Conservation (phyloP, 352 stramenopile species). For the Globisporangium carolinianum region DNA sequence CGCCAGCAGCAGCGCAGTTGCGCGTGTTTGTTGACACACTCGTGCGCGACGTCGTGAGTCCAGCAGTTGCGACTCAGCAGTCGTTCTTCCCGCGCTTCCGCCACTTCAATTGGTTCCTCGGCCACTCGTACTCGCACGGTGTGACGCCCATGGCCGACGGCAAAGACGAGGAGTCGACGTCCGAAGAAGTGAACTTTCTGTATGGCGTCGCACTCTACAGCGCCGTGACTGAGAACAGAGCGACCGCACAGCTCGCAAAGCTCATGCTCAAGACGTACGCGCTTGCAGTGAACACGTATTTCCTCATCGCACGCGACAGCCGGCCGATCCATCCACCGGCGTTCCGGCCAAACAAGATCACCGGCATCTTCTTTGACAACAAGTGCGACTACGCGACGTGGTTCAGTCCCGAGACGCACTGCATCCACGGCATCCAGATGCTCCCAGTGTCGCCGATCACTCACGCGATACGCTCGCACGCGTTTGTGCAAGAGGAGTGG, state of each 20-base stretch:
- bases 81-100: conserved; percentile 53
- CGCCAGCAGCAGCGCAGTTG: conserved; percentile 26
- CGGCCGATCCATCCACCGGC: conserved; percentile 35
- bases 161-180: conserved; percentile 67
- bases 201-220: conserved; percentile 52
- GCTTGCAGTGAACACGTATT: conserved; percentile 59
- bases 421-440: conserved; percentile 78
- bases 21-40: conserved; percentile 39
- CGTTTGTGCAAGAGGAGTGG: conserved; percentile 60
- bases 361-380: conserved; percentile 70
- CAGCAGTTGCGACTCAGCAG: conserved; percentile 14
- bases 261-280: conserved; percentile 57
- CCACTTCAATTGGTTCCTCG: conserved; percentile 58
- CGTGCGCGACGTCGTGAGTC: conserved; percentile 42
- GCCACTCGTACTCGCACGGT: conserved; percentile 63
- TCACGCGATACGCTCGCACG: conserved; percentile 23
- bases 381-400: conserved; percentile 71
- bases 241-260: conserved; percentile 30
- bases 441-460: conserved; percentile 52
- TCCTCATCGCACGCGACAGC: conserved; percentile 38
- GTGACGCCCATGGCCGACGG: conserved; percentile 65
- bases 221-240: conserved; percentile 33
- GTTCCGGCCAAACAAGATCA: conserved; percentile 66
- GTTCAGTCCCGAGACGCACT: conserved; percentile 69
- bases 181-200: conserved; percentile 64